A percentile compares a stretch with the other conserved stretches of the same genome.
Evolutionary conservation across 169 alveolate genomes (phyloP).

Genomic region (Theileria parva): DNA sequence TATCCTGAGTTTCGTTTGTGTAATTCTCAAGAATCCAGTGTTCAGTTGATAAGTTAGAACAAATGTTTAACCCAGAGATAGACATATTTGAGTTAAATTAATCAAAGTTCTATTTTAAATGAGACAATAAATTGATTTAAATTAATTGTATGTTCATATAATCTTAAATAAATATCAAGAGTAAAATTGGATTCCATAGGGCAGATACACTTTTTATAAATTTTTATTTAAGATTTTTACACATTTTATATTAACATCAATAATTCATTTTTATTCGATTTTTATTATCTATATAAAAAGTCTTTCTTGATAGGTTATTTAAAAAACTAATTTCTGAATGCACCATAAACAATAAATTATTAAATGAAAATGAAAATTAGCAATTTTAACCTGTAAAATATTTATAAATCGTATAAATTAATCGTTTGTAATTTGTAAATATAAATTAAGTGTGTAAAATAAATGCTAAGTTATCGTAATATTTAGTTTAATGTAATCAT

Average conservation of each 20-base stretch:
- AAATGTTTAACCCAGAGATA: background rate
- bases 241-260: background rate
- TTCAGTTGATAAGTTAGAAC: background rate
- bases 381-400: background rate
- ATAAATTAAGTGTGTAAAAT: constrained; percentile 6
- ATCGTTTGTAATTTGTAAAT: background rate
- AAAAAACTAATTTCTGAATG: background rate
- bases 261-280: background rate
- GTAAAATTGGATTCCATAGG: constrained; percentile 4
- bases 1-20: background rate
- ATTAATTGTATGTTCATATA: background rate
- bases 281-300: background rate
- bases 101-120: background rate
- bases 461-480: background rate
- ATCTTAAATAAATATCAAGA: background rate
- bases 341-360: background rate
- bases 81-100: constrained; percentile 1
- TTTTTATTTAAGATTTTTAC: background rate
- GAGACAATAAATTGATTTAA: background rate
- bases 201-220: background rate
- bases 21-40: constrained; percentile 6
- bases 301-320: background rate
- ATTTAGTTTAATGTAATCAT: background rate
- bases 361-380: background rate
- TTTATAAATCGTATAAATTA: background rate